phyloP scores from a whole-genome alignment of 257 asterid genomes.

The Ehretia macrophylla region DNA sequence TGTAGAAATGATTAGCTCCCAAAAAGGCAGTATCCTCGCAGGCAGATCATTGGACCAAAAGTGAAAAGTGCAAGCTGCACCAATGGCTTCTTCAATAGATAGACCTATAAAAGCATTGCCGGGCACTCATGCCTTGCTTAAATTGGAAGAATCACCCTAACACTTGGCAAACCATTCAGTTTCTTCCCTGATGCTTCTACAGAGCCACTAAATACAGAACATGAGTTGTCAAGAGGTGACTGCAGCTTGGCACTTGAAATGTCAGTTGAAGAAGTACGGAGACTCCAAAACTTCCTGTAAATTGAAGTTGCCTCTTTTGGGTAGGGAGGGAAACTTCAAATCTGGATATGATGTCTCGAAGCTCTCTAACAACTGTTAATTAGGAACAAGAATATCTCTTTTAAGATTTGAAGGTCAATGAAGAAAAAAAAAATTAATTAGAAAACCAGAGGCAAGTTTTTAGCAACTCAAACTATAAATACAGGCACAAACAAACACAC shows the following conservation, averaged over 20 bases:
- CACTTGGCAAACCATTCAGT: background rate
- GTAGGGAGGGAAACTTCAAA: slow-evolving; percentile 65
- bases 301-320: slow-evolving; percentile 67
- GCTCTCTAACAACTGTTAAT: slow-evolving; percentile 66
- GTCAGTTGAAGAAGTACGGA: slow-evolving; percentile 89
- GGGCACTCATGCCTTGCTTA: background rate
- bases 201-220: background rate
- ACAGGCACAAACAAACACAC: too few species aligned
- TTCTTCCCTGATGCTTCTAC: background rate
- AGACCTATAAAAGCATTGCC: background rate
- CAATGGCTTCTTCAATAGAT: too few species aligned
- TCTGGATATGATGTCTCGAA: slow-evolving; percentile 67
- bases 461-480: too few species aligned
- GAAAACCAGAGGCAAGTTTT: too few species aligned
- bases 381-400: background rate
- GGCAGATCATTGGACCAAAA: too few species aligned
- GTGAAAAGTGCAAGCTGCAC: too few species aligned
- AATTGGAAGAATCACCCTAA: background rate
- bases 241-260: too few species aligned
- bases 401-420: background rate
- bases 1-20: too few species aligned
- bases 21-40: too few species aligned
- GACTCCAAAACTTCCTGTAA: slow-evolving; percentile 61
- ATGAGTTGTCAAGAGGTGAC: too few species aligned
- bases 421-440: too few species aligned